These are phyloP conservation scores for Anthostomella pinea DNA, from an alignment of 2,329 filamentous ascomycete species.

Conservation along the genomic window DNA sequence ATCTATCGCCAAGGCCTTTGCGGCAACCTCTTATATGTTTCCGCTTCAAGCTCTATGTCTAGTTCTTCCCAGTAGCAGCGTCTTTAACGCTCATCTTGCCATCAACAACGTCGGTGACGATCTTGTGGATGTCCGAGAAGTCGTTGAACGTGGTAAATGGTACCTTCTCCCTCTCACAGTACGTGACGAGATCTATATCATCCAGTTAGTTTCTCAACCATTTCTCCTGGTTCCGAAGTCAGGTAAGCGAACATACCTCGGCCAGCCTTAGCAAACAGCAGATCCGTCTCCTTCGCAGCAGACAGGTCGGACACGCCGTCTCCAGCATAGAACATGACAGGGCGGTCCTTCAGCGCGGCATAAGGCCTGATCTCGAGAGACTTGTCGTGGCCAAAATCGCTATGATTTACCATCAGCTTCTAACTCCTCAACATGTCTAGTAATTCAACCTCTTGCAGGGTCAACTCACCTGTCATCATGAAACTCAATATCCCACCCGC, in stretches of 20 bases:
- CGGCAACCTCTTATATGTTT: no score
- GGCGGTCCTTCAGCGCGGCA: slow-evolving; percentile 70
- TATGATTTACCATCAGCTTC: slow-evolving; percentile 31
- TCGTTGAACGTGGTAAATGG: slow-evolving; percentile 86
- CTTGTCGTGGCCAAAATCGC: slow-evolving; percentile 95
- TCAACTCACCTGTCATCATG: slow-evolving; percentile 73
- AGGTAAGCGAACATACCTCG: slow-evolving; percentile 61
- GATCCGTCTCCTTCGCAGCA: slow-evolving; percentile 86
- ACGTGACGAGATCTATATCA: slow-evolving; percentile 72
- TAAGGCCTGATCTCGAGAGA: slow-evolving; percentile 87
- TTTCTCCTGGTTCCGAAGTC: background rate
- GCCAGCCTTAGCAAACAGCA: slow-evolving; percentile 90
- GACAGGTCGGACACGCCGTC: slow-evolving; percentile 92
- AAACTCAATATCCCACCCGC: slow-evolving; percentile 84
- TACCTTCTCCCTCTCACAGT: slow-evolving; percentile 79
- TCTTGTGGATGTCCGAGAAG: slow-evolving; percentile 75
- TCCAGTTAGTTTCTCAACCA: slow-evolving; percentile 9
- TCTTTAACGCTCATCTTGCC: slow-evolving; percentile 69
- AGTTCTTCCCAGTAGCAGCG: slow-evolving; percentile 52
- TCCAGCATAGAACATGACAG: slow-evolving; percentile 89
- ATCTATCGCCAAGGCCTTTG: no score
- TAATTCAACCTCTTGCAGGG: background rate
- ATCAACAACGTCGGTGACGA: slow-evolving; percentile 72
- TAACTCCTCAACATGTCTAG: slow-evolving; percentile 1
- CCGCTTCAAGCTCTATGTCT: slow-evolving; percentile 7